Evolutionary conservation across 106 monocot species (phyloP).

Genomic region (Apostasia shenzhenica): DNA sequence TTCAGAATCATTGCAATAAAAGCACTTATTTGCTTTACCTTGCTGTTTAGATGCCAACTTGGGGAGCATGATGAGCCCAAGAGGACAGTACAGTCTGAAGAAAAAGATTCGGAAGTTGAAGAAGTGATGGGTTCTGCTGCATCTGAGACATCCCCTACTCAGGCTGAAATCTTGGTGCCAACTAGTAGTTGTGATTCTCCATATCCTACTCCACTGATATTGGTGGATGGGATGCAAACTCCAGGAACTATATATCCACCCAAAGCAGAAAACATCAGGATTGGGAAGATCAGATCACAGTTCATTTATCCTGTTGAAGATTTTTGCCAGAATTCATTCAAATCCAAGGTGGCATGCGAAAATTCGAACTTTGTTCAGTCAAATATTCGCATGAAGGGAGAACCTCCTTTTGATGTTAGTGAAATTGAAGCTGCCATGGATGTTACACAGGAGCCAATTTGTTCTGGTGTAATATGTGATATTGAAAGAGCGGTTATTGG

Average conservation of each 20-base stretch:
- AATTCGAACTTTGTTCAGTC: constrained; percentile 8
- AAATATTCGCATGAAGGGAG: neutral
- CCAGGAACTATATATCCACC: constrained; percentile 41
- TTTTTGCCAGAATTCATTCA: constrained; percentile 15
- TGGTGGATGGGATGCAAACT: constrained; percentile 48
- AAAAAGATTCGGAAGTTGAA: constrained; percentile 6
- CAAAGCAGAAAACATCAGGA: constrained; percentile 19
- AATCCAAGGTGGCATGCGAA: constrained; percentile 15
- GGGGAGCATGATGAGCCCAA: neutral
- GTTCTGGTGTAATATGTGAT: constrained; percentile 33
- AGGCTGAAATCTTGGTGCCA: constrained; percentile 10
- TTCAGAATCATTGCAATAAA: neutral
- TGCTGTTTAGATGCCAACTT: constrained; percentile 10
- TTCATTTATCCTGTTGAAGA: constrained; percentile 30
- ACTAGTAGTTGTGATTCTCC: constrained; percentile 16
- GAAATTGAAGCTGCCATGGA: constrained; percentile 9
- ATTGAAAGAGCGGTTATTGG: constrained; percentile 78
- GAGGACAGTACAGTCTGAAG: constrained; percentile 18
- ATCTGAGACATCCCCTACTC: constrained; percentile 15
- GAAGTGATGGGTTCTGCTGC: neutral
- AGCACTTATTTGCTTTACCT: neutral
- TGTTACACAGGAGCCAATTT: constrained; percentile 19
- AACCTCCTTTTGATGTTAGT: neutral
- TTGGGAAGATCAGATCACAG: constrained; percentile 21
- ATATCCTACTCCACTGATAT: constrained; percentile 44